Base-by-base conservation (phyloP, 192 early-diverging fungal species). In the Coemansia javaensis region DNA sequence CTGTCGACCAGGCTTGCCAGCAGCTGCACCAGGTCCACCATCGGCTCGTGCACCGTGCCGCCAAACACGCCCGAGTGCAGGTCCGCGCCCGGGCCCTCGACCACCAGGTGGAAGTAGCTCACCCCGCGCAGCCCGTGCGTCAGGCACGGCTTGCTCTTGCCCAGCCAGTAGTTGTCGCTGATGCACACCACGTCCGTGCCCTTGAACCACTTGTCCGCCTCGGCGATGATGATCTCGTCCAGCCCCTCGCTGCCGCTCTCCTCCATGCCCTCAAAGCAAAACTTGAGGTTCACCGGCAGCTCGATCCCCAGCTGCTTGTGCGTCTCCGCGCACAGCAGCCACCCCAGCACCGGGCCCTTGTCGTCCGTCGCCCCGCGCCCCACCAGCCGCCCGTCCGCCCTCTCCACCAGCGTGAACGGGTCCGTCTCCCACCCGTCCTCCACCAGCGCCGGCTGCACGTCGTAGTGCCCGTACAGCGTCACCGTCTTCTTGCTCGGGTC, bases 111-210 rank as follows among this genome's bases (percentile, higher is more conserved):
- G 66, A 81, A 83, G 64, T 81, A 80, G 57, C 75, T 79, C 53
- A 84, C 79, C 33, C 80, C 79, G 47, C 95, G 92, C 39, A 98
- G 85, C 47, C 95, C 95, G 62, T 98, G 96, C 38, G 96, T 98
- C 51, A 98, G 74, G 79, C 96, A 98, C 24, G 96, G 96, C 77
- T 95, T 96, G 51, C 75, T 86, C 39, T 82, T 91, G 47, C 96
- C 93, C 17, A 97, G 77, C 93, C 96, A 98, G 81, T 96, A 98
- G 80, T 98, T 98, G 79, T 98, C 95, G 53, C 79, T 82, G 63
- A 98, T 98, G 79, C 90, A 94, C 37, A 98, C 92, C 47, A 87
- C 90, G 73, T 98, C 96, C 1, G 89, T 89, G 64, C 81, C 84
- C 63, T 80, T 83, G 79, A 98, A 97, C 77, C 86, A 92, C 54